phyloP scores from a whole-genome alignment of 768 basidiomycete species.

The Calocera viscosa region DNA sequence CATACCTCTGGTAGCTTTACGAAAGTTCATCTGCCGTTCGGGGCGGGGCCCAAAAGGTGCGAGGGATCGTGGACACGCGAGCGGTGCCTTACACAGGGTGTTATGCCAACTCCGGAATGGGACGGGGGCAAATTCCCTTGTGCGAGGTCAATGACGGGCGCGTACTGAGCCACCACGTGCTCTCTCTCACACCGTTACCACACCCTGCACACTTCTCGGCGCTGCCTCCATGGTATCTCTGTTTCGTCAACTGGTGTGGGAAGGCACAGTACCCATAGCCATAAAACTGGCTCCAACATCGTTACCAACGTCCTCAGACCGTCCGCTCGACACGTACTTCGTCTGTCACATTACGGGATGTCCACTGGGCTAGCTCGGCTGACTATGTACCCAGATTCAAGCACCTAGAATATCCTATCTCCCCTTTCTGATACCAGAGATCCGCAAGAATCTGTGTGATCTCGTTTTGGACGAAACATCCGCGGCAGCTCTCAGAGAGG shows the following conservation, averaged over 20 bases:
- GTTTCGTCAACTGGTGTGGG: constrained; percentile 82
- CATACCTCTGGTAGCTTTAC: no score
- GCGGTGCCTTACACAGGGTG: no score
- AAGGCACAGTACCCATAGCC: constrained; percentile 79
- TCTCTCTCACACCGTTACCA: no score
- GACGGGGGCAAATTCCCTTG: no score
- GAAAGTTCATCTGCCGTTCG: no score
- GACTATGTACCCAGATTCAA: constrained; percentile 27
- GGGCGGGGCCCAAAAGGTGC: no score
- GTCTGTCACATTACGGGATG: constrained; percentile 18
- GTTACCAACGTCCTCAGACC: constrained; percentile 79
- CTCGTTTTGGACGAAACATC: constrained; percentile 83
- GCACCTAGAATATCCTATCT: constrained; percentile 89
- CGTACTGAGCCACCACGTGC: no score
- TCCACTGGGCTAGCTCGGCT: not conserved
- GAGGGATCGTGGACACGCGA: no score
- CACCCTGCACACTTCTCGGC: no score
- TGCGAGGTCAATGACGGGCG: no score
- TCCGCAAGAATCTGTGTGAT: constrained; percentile 78
- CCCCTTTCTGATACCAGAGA: constrained; percentile 77
- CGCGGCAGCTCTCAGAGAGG: constrained; percentile 62
- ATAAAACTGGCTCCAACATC: constrained; percentile 81
- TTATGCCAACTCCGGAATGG: no score
- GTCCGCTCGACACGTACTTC: constrained; percentile 80
- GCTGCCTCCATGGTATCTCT: constrained; percentile 37